Conservation (phyloP, 768 basidiomycete species). For the Saitozyma sp. region DNA sequence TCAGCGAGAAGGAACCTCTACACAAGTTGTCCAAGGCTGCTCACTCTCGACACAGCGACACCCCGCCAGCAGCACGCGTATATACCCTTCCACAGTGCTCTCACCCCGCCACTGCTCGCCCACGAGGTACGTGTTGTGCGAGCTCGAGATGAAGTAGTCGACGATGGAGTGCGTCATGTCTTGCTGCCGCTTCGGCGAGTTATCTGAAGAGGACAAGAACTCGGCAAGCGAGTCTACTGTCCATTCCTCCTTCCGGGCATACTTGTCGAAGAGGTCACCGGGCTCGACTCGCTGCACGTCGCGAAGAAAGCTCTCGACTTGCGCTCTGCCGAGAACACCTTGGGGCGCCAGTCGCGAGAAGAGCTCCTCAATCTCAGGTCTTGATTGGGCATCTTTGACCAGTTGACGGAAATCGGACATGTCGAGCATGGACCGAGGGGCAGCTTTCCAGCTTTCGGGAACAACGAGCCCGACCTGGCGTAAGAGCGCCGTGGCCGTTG, state of each 20-base stretch:
- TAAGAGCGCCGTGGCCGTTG: conserved; percentile 33
- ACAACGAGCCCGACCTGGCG: conserved; percentile 33
- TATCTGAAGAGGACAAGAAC: conserved; percentile 79
- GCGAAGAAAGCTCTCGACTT: conserved; percentile 61
- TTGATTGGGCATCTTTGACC: conserved; percentile 76
- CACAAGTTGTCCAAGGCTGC: conserved; percentile 43
- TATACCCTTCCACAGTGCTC: conserved; percentile 89
- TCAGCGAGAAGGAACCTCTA: not conserved
- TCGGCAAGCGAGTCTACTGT: conserved; percentile 68
- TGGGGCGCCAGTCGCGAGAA: conserved; percentile 56
- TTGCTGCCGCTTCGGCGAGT: conserved; percentile 65
- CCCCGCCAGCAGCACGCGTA: conserved; percentile 80
- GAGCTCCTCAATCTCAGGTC: conserved; percentile 74
- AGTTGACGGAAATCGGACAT: conserved; percentile 75
- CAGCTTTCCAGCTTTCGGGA: conserved; percentile 15
- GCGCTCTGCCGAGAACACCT: conserved; percentile 53
- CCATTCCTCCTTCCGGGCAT: conserved; percentile 52
- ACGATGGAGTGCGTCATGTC: conserved; percentile 86
- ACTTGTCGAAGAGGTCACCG: conserved; percentile 54
- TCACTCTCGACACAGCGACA: conserved; percentile 91
- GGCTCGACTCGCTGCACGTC: conserved; percentile 56
- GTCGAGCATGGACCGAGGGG: conserved; percentile 24
- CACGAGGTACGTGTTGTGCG: conserved; percentile 67
- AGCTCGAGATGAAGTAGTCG: conserved; percentile 85
- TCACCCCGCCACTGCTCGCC: conserved; percentile 64